Conservation (phyloP, 495 filamentous ascomycete genomes). For the Chaetomium fimeti region DNA sequence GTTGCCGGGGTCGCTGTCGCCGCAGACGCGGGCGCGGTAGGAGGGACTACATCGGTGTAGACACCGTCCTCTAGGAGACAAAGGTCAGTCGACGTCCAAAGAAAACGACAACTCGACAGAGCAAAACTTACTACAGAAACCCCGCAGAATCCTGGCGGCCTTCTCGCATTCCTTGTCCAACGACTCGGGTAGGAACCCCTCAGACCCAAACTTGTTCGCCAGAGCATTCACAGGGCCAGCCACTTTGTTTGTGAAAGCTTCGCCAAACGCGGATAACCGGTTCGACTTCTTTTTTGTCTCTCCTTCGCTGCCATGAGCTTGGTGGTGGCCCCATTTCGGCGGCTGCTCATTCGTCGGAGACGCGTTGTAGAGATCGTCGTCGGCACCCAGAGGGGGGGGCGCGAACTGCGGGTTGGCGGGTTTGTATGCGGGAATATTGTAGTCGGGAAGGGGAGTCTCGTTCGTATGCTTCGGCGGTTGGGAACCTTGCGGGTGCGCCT, state of each 20-base stretch:
- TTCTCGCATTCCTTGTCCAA: conserved; percentile 85
- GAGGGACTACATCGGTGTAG: conserved; percentile 30
- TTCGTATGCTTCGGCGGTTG: conserved; percentile 26
- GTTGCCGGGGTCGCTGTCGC: conserved; percentile 13
- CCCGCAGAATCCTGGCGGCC: conserved; percentile 74
- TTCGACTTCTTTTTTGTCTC: conserved; percentile 27
- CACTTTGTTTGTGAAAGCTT: conserved; percentile 31
- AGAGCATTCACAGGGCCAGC: conserved; percentile 66
- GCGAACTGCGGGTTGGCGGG: conserved; percentile 32
- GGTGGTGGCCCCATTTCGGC: conserved; percentile 20
- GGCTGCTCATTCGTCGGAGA: conserved; percentile 31
- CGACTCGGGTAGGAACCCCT: conserved; percentile 74
- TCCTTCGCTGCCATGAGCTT: conserved; percentile 17
- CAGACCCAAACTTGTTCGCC: conserved; percentile 57
- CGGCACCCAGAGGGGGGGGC: conserved; percentile 12
- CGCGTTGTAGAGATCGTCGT: conserved; percentile 32
- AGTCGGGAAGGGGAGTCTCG: conserved; percentile 35
- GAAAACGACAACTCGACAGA: neutral
- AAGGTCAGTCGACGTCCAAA: neutral
- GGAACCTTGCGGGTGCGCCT: neutral
- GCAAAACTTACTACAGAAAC: conserved; percentile 64
- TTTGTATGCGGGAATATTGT: conserved; percentile 32
- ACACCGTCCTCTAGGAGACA: conserved; percentile 33
- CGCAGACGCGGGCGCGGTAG: conserved; percentile 1
- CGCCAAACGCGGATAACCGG: conserved; percentile 31